Percentiles rank a stretch among this genome's conserved stretches.
Evolutionary conservation across 257 asterid species (phyloP).

Genomic region (Phtheirospermum japonicum): DNA sequence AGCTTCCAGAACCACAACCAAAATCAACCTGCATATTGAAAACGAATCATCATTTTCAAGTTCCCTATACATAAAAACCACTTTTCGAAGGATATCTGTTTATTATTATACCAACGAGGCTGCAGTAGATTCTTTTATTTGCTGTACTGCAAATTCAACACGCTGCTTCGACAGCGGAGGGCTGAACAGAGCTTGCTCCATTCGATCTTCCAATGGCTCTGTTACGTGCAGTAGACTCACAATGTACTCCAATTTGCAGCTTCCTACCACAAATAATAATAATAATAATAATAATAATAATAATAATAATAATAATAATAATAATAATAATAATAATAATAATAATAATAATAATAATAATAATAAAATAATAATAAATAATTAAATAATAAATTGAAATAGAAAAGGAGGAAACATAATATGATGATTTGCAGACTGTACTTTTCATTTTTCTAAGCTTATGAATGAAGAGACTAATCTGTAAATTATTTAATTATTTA

Average conservation of each 20-base stretch:
- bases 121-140: conserved; percentile 69
- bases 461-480: too few relatives aligned
- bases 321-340: too few relatives aligned
- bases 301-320: neutral
- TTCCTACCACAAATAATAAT: conserved; percentile 37
- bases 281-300: neutral
- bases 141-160: conserved; percentile 79
- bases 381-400: neutral
- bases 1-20: conserved; percentile 98
- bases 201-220: conserved; percentile 87
- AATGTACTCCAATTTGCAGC: conserved; percentile 63
- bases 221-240: conserved; percentile 64
- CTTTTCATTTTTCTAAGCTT: too few relatives aligned
- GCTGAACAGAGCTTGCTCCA: conserved; percentile 88
- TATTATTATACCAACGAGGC: conserved; percentile 56
- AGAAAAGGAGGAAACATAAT: neutral
- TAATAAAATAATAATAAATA: neutral
- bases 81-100: conserved; percentile 10
- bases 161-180: conserved; percentile 95
- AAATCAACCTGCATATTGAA: conserved; percentile 73
- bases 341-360: too few relatives aligned
- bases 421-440: neutral
- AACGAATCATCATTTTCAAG: conserved; percentile 14
- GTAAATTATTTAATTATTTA: too few relatives aligned
- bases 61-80: conserved; percentile 15